Evolutionary conservation across 2,329 filamentous ascomycete genomes (phyloP), one percentile per base, ranked within the genome.

Genomic region (Mollisiaceae sp.): DNA sequence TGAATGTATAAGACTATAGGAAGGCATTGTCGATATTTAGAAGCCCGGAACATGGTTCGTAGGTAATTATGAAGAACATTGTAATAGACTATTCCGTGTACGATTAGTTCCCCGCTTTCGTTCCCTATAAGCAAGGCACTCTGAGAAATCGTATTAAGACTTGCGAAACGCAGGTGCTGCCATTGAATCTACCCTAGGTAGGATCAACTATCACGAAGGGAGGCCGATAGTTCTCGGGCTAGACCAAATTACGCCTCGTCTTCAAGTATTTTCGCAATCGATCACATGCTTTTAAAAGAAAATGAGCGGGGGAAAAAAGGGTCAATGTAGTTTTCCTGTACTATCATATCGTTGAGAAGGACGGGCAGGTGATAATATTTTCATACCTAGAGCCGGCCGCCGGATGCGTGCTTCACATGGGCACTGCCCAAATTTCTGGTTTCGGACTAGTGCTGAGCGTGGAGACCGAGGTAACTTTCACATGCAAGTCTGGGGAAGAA

Each of bases 401-500:
- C 50, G 50, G 14, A 54, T 14, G 14, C 50, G 32, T 32, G n/a
- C 50, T 54, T 54, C 50, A 54, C 50, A 54, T 54, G 50, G 50
- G 22, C 50, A 15, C 8, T 11, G 4, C 12, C 22, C 50, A 32
- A 35, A 15, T 35, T 35, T 27, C 24, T 18, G 24, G 9, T 54
- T 54, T 27, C 24, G 18, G 50, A 15, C 50, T 54, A 54, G 50
- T 12, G 50, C 50, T 54, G 24, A 54, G 50, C 18, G 50, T 27
- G 27, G 50, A 32, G 22, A n/a, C 50, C 50, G 50, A 54, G 50
- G 50, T 54, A 54, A 8, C 50, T 32, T 43, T 54, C 50, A 54
- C 50, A 54, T 54, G 50, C 11, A 18, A 54, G 22, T 35, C 50
- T 54, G 50, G 50, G 50, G 50, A 32, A 54, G 18, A 2, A 27